Percentiles rank a stretch among this genome's conserved stretches.
phyloP scores from a whole-genome alignment of 2,329 filamentous ascomycete genomes.

The Colletotrichum lentis region DNA sequence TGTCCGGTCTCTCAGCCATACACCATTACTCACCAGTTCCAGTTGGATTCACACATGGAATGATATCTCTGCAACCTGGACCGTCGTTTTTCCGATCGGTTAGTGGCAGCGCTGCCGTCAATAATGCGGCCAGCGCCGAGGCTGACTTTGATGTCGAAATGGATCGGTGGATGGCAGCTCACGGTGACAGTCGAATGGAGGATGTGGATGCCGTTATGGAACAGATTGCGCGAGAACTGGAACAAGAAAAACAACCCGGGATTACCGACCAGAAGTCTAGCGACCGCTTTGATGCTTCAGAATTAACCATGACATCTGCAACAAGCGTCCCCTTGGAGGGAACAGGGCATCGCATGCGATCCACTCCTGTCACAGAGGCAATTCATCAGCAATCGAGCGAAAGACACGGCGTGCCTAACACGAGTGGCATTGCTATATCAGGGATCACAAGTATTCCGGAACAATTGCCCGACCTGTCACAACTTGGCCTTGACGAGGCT shows the following conservation, averaged over 20 bases:
- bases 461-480: constrained; percentile 10
- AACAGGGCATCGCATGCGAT: neutral
- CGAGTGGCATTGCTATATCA: neutral
- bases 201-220: constrained; percentile 56
- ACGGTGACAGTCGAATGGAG: constrained; percentile 47
- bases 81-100: neutral
- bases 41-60: neutral
- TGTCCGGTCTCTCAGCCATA: neutral
- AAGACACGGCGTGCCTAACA: neutral
- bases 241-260: constrained; percentile 32
- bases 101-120: neutral
- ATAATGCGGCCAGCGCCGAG: constrained; percentile 33
- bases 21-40: neutral
- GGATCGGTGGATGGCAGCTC: constrained; percentile 52
- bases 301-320: neutral
- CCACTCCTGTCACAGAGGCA: neutral
- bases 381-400: neutral
- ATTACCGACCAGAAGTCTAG: neutral
- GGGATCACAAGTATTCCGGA: neutral
- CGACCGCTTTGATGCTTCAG: neutral
- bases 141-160: constrained; percentile 54
- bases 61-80: neutral
- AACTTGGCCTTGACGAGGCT: neutral
- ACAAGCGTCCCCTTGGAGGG: neutral
- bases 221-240: constrained; percentile 53